Conservation (phyloP, 345 rosid species). For the Firmiana major region DNA sequence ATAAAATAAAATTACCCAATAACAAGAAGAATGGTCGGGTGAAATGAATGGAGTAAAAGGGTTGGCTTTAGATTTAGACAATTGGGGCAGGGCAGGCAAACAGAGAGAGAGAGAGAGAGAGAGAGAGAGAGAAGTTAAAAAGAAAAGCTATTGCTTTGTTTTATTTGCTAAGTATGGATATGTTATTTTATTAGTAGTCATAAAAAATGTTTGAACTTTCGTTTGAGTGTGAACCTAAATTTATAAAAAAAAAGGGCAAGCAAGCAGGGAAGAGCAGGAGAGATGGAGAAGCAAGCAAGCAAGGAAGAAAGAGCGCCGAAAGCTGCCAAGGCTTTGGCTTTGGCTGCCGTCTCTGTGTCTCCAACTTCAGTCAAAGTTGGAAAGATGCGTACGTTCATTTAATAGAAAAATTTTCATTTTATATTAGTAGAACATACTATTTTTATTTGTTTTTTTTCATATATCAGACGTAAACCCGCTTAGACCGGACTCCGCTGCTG, state of each 20-base stretch:
- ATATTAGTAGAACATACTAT: not conserved
- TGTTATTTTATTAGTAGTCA: constrained; percentile 3
- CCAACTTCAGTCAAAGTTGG: constrained; percentile 29
- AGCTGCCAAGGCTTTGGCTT: constrained; percentile 34
- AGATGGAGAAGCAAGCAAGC: constrained; percentile 5
- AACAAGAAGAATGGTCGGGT: not conserved
- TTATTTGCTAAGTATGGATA: constrained; percentile 9
- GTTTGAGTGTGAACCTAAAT: not conserved
- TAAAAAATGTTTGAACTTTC: not conserved
- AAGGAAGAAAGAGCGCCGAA: constrained; percentile 35
- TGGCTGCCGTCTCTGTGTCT: not conserved
- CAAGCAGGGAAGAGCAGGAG: not conserved
- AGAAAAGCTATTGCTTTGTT: not conserved
- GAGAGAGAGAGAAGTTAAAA: not conserved
- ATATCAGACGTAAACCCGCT: not conserved
- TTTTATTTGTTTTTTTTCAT: not conserved
- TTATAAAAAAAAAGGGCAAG: not conserved
- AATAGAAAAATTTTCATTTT: not conserved
- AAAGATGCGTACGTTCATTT: not conserved
- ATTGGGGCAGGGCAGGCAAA: not conserved
- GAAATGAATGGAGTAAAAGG: constrained; percentile 6
- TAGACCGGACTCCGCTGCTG: not conserved
- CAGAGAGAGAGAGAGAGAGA: not conserved
- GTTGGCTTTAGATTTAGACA: constrained; percentile 19
- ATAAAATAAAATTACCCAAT: constrained; percentile 18